Evolutionary conservation across 1,139 yeast species (phyloP), one percentile per base, ranked within the genome.

Genomic region (Hemisphaericaspora subhashii): DNA sequence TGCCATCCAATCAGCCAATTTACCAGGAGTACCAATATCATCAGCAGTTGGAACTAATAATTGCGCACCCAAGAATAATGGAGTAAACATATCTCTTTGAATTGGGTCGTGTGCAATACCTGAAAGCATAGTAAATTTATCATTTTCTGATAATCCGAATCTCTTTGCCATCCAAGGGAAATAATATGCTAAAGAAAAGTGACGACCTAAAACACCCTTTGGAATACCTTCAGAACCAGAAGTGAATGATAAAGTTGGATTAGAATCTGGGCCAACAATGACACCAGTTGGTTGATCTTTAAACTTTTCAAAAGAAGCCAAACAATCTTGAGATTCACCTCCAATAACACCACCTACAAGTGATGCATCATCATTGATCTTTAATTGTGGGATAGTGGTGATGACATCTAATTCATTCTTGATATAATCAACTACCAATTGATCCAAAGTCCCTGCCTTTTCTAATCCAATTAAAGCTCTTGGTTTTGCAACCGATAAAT

Each of bases 71-170:
- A 92, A 72, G 64, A 92, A 92, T 46, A 92, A 75, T 21, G 99
- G 99, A 2, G 99, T 94, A 64, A 92, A 92, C 85, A 92, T 94
- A 62, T 92, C 99, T 72, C 99, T 84, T 69, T 92, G 99, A 46
- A 92, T 92, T 12, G 99, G 99, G 65, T 92, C 99, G 60, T 92
- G 99, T 0, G 99, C 99, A 61, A 92, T 92, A 57, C 99, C 99
- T 20, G 96, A 86, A 44, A 92, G 77, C 99, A 92, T 92, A 17
- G 99, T 94, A 68, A 92, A 92, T 58, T 75, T 84, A 64, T 94
- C 98, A 31, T 82, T 76, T 42, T 79, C 86, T 25, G 86, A 77
- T 36, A 92, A 74, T 31, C 82, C 79, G 57, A 94, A 92, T 39
- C 83, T 77, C 58, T 86, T 65, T 13, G 97, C 76, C 99, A 92